Conservation (phyloP, 1,284 basidiomycete genomes). For the Ustilago sp. region DNA sequence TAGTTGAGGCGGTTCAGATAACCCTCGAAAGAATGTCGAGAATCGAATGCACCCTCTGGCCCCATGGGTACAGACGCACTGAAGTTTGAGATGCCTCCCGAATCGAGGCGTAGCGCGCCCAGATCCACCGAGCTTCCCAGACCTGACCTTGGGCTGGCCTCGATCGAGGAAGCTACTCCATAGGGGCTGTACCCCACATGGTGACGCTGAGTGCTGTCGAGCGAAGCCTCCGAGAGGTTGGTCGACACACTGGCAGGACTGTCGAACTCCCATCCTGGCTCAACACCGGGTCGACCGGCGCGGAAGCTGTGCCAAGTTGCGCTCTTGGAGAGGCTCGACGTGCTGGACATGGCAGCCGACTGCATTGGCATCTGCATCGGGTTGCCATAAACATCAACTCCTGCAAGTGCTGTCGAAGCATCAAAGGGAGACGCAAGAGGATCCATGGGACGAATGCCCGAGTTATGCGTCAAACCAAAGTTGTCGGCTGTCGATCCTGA, state of each 20-base stretch:
- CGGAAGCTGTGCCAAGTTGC: conserved; percentile 39
- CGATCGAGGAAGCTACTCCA: conserved; percentile 31
- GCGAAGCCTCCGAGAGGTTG: conserved; percentile 41
- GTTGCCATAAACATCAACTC: conserved; percentile 19
- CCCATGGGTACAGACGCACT: conserved; percentile 1
- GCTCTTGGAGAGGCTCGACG: conserved; percentile 18
- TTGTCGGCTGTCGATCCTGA: conserved; percentile 38
- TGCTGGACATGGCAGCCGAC: conserved; percentile 14
- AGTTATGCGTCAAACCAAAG: conserved; percentile 28
- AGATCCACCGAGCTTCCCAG: conserved; percentile 41
- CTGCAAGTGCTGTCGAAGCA: background rate
- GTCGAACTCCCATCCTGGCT: conserved; percentile 39
- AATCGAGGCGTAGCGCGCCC: conserved; percentile 37
- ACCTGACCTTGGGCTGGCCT: conserved; percentile 36
- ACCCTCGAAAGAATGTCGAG: conserved; percentile 10
- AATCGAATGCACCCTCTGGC: conserved; percentile 7
- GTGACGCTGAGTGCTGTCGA: conserved; percentile 31
- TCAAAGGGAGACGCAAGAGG: conserved; percentile 17
- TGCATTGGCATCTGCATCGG: conserved; percentile 28
- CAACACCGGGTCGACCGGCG: conserved; percentile 12
- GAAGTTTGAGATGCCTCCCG: conserved; percentile 19
- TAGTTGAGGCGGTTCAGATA: conserved; percentile 24
- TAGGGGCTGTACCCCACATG: conserved; percentile 35
- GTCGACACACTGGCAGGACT: conserved; percentile 43
- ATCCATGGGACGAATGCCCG: conserved; percentile 3